Evolutionary conservation across 306 rosid species (phyloP), one percentile per base, ranked within the genome.

Genomic region (Morella rubra): DNA sequence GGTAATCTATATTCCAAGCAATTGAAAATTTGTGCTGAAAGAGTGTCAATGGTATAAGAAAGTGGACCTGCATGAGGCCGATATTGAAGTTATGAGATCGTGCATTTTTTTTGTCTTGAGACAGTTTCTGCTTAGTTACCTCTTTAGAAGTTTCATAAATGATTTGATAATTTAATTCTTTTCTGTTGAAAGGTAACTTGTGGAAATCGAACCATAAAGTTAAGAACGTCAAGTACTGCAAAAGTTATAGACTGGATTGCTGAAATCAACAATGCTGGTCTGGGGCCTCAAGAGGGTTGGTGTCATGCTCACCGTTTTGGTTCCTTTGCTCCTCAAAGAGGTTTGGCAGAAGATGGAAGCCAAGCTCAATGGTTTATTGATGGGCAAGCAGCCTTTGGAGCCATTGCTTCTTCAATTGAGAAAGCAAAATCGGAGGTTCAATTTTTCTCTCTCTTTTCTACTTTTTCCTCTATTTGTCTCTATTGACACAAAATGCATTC

Each of bases 281-380:
- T 89, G 55, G 86, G 93, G 81, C 92, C 99, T 84, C 98, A 95
- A 64, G 99, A 95, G 86, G 96, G 99, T 49, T 92, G 98, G 99
- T 95, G 99, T 82, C 91, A 89, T 86, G 90, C 93, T 81, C 99
- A 91, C 53, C 93, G 98, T 56, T 92, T 88, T 85, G 98, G 97
- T 74, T 95, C 99, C 72, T 95, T 83, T 87, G 97, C 99, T 72
- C 97, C 99, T 81, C 96, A 95, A 40, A 92, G 99, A 84, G 97
- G 99, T 70, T 84, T 95, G 86, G 74, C 59, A 47, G 98, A 92
- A 73, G 99, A 95, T 86, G 96, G 89, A 72, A 95, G 97, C 83
- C 91, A 80, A 81, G 99, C 96, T 58, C 99, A 95, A 72, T 92
- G 99, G 99, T 95, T 91, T 50, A 74, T 95, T 40, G 98, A 95